A percentile compares a stretch with the other conserved stretches of the same genome.
These are phyloP conservation scores for Ceratobasidium sp. DNA, from an alignment of 1,284 basidiomycete genomes.

Conservation along the genomic window DNA sequence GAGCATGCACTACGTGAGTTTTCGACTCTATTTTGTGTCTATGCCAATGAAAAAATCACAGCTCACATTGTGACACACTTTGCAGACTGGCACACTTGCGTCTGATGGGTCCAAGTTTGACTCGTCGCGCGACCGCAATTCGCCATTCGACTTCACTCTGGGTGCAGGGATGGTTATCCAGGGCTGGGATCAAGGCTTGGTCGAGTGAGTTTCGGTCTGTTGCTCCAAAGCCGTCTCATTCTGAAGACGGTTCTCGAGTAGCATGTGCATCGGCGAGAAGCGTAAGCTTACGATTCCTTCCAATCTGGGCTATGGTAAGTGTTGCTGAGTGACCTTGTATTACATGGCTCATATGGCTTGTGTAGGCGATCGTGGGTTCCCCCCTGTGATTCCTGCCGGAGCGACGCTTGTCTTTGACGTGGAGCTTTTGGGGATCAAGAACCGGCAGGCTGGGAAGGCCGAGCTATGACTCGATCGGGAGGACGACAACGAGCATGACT, in stretches of 20 bases:
- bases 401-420: conserved; percentile 91
- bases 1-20: conserved; percentile 81
- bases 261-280: conserved; percentile 93
- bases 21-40: neutral
- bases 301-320: conserved; percentile 81
- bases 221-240: neutral
- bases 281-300: conserved; percentile 89
- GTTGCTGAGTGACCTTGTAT: conserved; percentile 51
- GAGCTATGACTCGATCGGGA: conserved; percentile 36
- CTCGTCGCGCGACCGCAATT: conserved; percentile 78
- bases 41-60: neutral
- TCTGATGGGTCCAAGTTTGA: conserved; percentile 83
- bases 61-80: neutral
- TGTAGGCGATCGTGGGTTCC: conserved; percentile 78
- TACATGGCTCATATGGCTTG: neutral
- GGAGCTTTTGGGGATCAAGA: conserved; percentile 73
- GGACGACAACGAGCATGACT: neutral
- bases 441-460: conserved; percentile 46
- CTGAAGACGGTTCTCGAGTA: conserved; percentile 30
- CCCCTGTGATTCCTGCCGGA: conserved; percentile 81
- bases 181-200: conserved; percentile 82
- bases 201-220: conserved; percentile 53
- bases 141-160: conserved; percentile 75
- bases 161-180: conserved; percentile 83
- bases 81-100: conserved; percentile 77